A percentile compares a stretch with the other conserved stretches of the same genome.
These are phyloP conservation scores for Phylloporus sp. DNA, from an alignment of 1,284 basidiomycete genomes.

Conservation along the genomic window DNA sequence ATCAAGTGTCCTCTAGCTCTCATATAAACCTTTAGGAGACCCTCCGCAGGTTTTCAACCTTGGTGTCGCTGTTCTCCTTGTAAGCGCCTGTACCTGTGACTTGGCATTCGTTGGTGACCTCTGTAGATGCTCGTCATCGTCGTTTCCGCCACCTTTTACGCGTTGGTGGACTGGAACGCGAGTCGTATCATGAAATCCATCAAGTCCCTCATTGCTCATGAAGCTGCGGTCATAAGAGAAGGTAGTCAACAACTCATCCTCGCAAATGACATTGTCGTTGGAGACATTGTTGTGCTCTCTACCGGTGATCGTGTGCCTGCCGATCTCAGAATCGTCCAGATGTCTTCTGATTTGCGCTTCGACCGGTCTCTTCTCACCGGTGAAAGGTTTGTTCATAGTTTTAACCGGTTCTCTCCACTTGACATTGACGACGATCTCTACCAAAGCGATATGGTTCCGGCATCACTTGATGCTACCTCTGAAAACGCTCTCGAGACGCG, in stretches of 20 bases:
- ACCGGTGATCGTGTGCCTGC: slow-evolving; percentile 84
- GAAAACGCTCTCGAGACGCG: slow-evolving; percentile 64
- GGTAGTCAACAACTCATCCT: slow-evolving; percentile 63
- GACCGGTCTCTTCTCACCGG: slow-evolving; percentile 71
- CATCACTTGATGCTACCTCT: slow-evolving; percentile 52
- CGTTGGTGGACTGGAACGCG: slow-evolving; percentile 47
- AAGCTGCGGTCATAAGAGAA: slow-evolving; percentile 53
- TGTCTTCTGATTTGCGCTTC: slow-evolving; percentile 56
- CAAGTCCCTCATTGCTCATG: slow-evolving; percentile 44
- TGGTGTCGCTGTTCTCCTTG: slow-evolving; percentile 79
- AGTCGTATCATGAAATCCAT: slow-evolving; percentile 42
- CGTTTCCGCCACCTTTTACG: slow-evolving; percentile 55
- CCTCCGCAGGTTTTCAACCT: slow-evolving; percentile 54
- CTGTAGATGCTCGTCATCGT: slow-evolving; percentile 58
- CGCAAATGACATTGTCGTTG: slow-evolving; percentile 82
- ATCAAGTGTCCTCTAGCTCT: slow-evolving; percentile 37
- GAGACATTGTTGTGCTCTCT: slow-evolving; percentile 78
- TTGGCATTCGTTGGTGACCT: neutral
- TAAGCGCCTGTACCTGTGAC: slow-evolving; percentile 51
- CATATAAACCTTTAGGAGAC: slow-evolving; percentile 50
- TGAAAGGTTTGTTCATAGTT: slow-evolving; percentile 40
- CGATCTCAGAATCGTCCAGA: slow-evolving; percentile 72
- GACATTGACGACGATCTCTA: neutral
- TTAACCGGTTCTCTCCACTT: neutral
- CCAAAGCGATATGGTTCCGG: slow-evolving; percentile 52